phyloP scores from a whole-genome alignment of 805 yeast genomes.

The Metschnikowia gruessii region DNA sequence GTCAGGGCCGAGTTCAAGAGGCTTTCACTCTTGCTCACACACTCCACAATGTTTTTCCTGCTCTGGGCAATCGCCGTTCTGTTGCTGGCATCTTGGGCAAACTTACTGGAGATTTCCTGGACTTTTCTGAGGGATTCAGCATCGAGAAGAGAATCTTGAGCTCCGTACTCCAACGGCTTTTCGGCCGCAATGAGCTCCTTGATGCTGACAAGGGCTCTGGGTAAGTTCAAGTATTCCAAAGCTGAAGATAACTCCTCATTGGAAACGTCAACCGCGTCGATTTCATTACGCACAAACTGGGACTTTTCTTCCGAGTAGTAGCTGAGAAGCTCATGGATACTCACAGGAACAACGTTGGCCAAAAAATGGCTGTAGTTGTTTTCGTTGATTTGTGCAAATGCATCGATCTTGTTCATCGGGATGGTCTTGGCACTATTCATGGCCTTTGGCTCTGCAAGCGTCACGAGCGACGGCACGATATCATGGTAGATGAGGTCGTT shows the following conservation, averaged over 20 bases:
- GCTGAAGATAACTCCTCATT: slow-evolving; percentile 77
- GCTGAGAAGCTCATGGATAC: slow-evolving; percentile 83
- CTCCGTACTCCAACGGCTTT: background rate
- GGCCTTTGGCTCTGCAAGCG: slow-evolving; percentile 63
- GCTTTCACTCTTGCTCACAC: slow-evolving; percentile 35
- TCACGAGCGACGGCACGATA: slow-evolving; percentile 56
- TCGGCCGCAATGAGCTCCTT: slow-evolving; percentile 35
- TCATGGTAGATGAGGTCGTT: slow-evolving; percentile 90
- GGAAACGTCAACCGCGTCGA: slow-evolving; percentile 72
- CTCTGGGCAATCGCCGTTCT: slow-evolving; percentile 26
- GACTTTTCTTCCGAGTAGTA: slow-evolving; percentile 90
- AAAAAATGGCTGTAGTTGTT: slow-evolving; percentile 53
- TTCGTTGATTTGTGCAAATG: slow-evolving; percentile 42
- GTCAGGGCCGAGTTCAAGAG: slow-evolving; percentile 10
- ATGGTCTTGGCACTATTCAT: slow-evolving; percentile 66
- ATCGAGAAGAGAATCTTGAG: slow-evolving; percentile 4
- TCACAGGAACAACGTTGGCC: slow-evolving; percentile 77
- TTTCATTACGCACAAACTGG: slow-evolving; percentile 63
- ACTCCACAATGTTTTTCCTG: slow-evolving; percentile 37
- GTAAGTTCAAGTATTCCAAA: slow-evolving; percentile 76
- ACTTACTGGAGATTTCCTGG: slow-evolving; percentile 24
- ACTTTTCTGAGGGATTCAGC: slow-evolving; percentile 12
- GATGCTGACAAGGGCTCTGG: slow-evolving; percentile 57
- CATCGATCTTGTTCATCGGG: slow-evolving; percentile 46
- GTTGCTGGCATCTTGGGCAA: slow-evolving; percentile 37